Base-by-base conservation (phyloP, 208 protist genomes). In the Naegleria lovaniensis region DNA sequence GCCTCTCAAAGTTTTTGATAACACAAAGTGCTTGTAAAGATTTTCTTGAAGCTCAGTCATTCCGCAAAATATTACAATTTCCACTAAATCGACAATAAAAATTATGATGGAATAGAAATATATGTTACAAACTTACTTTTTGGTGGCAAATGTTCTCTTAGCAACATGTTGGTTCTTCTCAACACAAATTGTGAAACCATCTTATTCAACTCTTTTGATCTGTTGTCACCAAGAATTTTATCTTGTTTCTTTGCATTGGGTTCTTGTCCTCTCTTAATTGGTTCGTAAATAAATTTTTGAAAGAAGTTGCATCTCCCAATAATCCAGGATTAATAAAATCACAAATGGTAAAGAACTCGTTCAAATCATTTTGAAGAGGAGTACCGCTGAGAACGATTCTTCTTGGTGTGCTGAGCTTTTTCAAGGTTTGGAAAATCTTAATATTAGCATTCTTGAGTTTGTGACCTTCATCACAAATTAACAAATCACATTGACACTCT, bases 391-490 rank as follows among this genome's bases (percentile, higher is more conserved):
- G 94, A 38, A 97, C 92, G 38, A 98, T 90, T 67, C 96, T 95
- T 25, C 96, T 94, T 59, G 95, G 92, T 40, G 97, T 96, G 85
- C 96, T 92, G 39, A 97, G 90, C 5, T 91, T 76, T 59, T 94
- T 93, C 15, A 98, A 85, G 15, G 95, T 95, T n/a, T 91, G 84
- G 4, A 95, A 94, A 41, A 96, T 92, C 88, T 97, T 93, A 89
- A 97, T 92, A 29, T 96, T 93, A 0, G 93, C 92, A 3, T 96
- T 97, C 93, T 98, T 98, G 3, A 98, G 93, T 19, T 96, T 92
- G 91, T 98, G 97, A 9, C 95, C 97, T 91, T 98, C 97, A 90
- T 98, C 97, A 90, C 96, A 97, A 83, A 98, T 93, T 40, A 98
- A 92, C 41, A 98, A 93, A 91, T 97, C 96, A 52, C 94, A 85